Percentiles rank a stretch among this genome's conserved stretches.
These are phyloP conservation scores for Calonectria crousiana DNA, from an alignment of 2,329 filamentous ascomycete genomes.

Conservation along the genomic window DNA sequence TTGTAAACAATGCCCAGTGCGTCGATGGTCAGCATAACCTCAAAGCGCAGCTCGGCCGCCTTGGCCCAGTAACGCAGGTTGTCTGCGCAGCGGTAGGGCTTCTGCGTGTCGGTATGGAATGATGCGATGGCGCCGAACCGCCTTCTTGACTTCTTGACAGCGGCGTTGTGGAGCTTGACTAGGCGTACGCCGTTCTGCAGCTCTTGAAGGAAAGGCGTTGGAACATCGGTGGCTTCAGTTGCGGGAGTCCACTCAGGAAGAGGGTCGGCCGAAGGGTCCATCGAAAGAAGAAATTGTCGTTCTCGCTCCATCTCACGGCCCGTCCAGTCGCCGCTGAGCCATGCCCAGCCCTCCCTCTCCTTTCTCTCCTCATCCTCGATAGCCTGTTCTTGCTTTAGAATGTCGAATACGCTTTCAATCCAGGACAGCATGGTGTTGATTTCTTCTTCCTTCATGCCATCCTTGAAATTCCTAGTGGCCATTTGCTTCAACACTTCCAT, in stretches of 20 bases:
- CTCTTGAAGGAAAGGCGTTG: slow-evolving; percentile 79
- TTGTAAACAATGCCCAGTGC: slow-evolving; percentile 89
- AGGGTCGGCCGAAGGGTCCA: slow-evolving; percentile 70
- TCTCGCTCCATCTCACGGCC: slow-evolving; percentile 83
- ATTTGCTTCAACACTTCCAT: slow-evolving; percentile 94
- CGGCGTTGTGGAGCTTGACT: slow-evolving; percentile 89
- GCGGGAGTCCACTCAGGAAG: slow-evolving; percentile 77
- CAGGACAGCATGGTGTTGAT: slow-evolving; percentile 80
- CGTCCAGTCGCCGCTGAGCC: slow-evolving; percentile 84
- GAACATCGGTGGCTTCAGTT: slow-evolving; percentile 56
- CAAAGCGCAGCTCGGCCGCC: slow-evolving; percentile 94
- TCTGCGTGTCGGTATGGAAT: slow-evolving; percentile 92
- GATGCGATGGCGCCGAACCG: slow-evolving; percentile 90
- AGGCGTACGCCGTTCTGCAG: slow-evolving; percentile 85
- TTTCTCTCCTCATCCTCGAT: slow-evolving; percentile 79
- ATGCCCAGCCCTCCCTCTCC: slow-evolving; percentile 81
- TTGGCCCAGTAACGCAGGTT: slow-evolving; percentile 98
- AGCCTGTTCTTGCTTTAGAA: slow-evolving; percentile 82
- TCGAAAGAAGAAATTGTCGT: slow-evolving; percentile 82
- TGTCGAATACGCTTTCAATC: slow-evolving; percentile 81
- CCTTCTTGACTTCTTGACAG: slow-evolving; percentile 85
- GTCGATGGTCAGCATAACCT: slow-evolving; percentile 84
- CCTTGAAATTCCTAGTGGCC: slow-evolving; percentile 87
- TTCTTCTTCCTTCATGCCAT: slow-evolving; percentile 85
- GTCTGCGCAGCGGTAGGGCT: slow-evolving; percentile 93